Base-by-base conservation (phyloP, 192 early-diverging fungal genomes). In the Coemansia sp. region DNA sequence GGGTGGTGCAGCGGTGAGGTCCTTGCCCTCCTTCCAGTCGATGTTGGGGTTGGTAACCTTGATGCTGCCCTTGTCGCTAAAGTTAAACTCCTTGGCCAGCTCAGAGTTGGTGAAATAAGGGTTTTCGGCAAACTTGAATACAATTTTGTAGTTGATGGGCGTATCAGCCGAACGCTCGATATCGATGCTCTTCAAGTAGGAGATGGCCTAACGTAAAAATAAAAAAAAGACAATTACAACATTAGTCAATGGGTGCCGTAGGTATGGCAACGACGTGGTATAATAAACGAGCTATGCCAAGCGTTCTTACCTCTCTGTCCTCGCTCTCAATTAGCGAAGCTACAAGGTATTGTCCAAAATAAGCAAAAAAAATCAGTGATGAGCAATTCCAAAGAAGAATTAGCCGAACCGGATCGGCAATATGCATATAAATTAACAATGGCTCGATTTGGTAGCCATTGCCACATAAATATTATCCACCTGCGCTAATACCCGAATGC, bases 181-280 rank as follows among this genome's bases (percentile, higher is more conserved):
- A 51, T 80, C 76, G 73, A 99, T 96, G 86, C 95, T 93, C 55
- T 88, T 84, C 66, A 99, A 77, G 80, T 90, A 84, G 85, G 98
- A 93, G 63, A 98, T 86, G 1, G 86, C 93, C 60, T 89, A 80
- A 4, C 36, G 7, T 31, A 24, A 52, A 20, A 52, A 42, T 15
- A n/a, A n/a, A 7, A 52, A 38, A 63, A 55, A 41, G 5, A 52
- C 27, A 8, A n/a, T 38, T 10, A 72, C 20, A 16, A 20, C 13
- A 34, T 20, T 18, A 47, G 29, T 13, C 36, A 12, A 55, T 31
- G 3, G 3, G 54, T 5, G 13, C 3, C 29, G 16, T 11, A 20
- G 3, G 46, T 24, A 49, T 20, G 5, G 3, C 20, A 62, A 2
- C 41, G 8, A 29, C 62, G 47, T 18, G 15, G 1, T 43, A 27